Percentiles rank a stretch among this genome's conserved stretches.
Evolutionary conservation across 2,329 filamentous ascomycete genomes (phyloP).

Genomic region (Penicillium sp.): DNA sequence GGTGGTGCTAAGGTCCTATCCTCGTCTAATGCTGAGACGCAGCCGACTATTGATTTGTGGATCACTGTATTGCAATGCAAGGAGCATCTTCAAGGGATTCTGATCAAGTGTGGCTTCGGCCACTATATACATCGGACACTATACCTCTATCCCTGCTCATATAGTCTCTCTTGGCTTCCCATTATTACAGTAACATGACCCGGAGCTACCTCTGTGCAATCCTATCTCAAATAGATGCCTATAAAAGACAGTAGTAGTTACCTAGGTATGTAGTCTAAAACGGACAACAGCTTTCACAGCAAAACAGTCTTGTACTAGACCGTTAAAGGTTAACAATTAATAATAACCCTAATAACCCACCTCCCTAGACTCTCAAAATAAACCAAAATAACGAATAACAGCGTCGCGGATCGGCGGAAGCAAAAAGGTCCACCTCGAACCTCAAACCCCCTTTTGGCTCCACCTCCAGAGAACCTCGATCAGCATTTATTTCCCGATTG

Average conservation of each 20-base stretch:
- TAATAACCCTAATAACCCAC: neutral
- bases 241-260: too few species aligned
- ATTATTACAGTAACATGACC: too few species aligned
- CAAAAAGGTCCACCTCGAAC: conserved; percentile 6
- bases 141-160: too few species aligned
- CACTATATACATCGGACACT: too few species aligned
- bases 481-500: conserved; percentile 9
- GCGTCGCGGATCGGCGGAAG: conserved; percentile 12
- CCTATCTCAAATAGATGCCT: too few species aligned
- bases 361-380: neutral
- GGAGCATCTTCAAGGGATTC: conserved; percentile 53
- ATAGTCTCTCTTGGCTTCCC: too few species aligned
- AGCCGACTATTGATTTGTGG: conserved; percentile 77
- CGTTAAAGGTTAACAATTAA: neutral
- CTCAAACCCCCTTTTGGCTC: conserved; percentile 15
- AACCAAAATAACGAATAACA: conserved; percentile 4
- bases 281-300: neutral
- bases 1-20: too few species aligned
- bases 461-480: conserved; percentile 14
- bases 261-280: too few species aligned
- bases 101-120: conserved; percentile 61
- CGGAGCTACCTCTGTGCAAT: too few species aligned
- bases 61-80: conserved; percentile 87
- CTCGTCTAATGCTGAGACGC: conserved; percentile 93
- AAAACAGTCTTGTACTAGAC: neutral